Evolutionary conservation across 805 yeast species (phyloP).

Genomic region (Pichia exigua): DNA sequence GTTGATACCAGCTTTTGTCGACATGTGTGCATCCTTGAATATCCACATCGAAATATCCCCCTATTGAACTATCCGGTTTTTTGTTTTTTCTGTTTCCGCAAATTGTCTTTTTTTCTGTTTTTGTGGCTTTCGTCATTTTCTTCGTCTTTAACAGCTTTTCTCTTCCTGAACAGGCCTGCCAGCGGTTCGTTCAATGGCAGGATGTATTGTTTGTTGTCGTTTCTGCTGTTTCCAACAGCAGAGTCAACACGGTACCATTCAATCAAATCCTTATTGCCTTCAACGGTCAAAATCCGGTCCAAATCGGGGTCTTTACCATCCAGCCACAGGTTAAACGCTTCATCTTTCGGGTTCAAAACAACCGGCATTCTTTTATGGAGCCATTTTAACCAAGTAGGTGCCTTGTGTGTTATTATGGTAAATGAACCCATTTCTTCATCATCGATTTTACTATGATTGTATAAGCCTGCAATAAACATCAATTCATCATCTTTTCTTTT

Average conservation of each 20-base stretch:
- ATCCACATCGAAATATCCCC: background rate
- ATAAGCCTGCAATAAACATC: constrained; percentile 61
- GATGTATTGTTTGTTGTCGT: constrained; percentile 37
- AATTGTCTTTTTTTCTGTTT: background rate
- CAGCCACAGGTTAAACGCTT: constrained; percentile 62
- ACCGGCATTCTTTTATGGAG: constrained; percentile 77
- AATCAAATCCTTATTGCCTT: background rate
- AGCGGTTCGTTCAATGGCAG: constrained; percentile 11
- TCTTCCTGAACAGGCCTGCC: background rate
- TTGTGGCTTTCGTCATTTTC: background rate
- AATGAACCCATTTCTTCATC: constrained; percentile 38
- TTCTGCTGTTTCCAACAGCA: constrained; percentile 56
- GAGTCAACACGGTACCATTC: constrained; percentile 48
- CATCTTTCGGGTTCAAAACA: constrained; percentile 48
- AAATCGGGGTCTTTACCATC: constrained; percentile 19
- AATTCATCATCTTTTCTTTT: constrained; percentile 44
- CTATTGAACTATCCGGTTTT: background rate
- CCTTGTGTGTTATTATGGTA: constrained; percentile 69
- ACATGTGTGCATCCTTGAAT: too few species aligned
- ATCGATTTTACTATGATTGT: constrained; percentile 18
- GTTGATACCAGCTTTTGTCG: too few species aligned
- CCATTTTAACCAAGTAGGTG: constrained; percentile 54
- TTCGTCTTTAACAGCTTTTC: background rate
- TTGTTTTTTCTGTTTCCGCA: background rate
- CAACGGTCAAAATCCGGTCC: background rate